Evolutionary conservation across 495 filamentous ascomycete genomes (phyloP).

Genomic region (Aspergillus biplanus): DNA sequence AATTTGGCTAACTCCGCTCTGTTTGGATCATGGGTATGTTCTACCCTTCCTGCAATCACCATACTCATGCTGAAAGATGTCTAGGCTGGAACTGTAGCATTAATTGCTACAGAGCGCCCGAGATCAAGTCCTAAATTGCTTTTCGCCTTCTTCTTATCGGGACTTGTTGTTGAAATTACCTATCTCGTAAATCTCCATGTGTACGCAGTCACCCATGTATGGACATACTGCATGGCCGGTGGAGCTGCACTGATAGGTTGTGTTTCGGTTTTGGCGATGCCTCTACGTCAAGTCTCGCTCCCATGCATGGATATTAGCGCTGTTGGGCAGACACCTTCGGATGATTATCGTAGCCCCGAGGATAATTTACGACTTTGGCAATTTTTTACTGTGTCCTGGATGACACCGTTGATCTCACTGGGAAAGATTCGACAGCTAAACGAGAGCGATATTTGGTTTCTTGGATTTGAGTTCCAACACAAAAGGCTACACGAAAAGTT

Average conservation of each 20-base stretch:
- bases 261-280: constrained; percentile 67
- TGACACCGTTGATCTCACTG: constrained; percentile 68
- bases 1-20: constrained; percentile 34
- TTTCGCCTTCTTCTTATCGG: constrained; percentile 36
- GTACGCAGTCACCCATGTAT: constrained; percentile 31
- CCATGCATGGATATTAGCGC: constrained; percentile 63
- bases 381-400: constrained; percentile 83
- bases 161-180: constrained; percentile 45
- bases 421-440: constrained; percentile 66
- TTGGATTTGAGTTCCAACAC: constrained; percentile 79
- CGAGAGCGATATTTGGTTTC: constrained; percentile 77
- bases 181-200: constrained; percentile 34
- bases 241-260: constrained; percentile 47
- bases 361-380: constrained; percentile 80
- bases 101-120: constrained; percentile 54
- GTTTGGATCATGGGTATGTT: constrained; percentile 53
- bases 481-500: constrained; percentile 70
- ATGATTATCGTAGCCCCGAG: constrained; percentile 73
- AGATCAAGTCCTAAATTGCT: constrained; percentile 43
- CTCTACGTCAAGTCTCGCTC: constrained; percentile 64
- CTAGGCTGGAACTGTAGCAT: constrained; percentile 46
- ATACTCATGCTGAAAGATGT: constrained; percentile 4
- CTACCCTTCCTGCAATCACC: not conserved
- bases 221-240: constrained; percentile 46
- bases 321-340: constrained; percentile 59